Evolutionary conservation across 148 eudicot species (phyloP).

Genomic region (Vaccinium corymbosum): DNA sequence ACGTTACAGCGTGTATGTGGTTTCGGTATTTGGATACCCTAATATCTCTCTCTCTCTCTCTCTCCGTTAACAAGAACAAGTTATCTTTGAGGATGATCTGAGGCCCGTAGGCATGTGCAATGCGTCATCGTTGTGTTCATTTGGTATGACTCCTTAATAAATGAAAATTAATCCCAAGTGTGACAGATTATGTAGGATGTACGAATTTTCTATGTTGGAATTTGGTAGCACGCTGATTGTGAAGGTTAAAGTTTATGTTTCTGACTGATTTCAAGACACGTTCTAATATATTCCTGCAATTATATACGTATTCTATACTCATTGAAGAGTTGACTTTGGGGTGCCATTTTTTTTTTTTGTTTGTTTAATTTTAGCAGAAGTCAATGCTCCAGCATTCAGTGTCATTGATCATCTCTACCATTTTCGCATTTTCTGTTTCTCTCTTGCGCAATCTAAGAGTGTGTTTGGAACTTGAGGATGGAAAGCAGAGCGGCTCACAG

Average conservation of each 20-base stretch:
- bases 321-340: not conserved
- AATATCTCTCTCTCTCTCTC: not conserved
- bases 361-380: not conserved
- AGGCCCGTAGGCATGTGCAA: not conserved
- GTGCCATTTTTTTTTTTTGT: not conserved
- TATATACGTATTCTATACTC: not conserved
- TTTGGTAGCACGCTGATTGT: not conserved
- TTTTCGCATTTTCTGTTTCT: not conserved
- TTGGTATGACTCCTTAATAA: too few species aligned
- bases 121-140: too few species aligned
- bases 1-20: not conserved
- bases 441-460: not conserved
- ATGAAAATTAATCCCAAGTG: not conserved
- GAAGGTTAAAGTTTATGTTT: not conserved
- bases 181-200: not conserved
- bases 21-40: not conserved
- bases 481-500: too few species aligned
- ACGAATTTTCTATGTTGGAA: not conserved
- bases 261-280: not conserved
- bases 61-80: not conserved
- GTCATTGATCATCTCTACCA: not conserved
- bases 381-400: not conserved
- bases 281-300: not conserved
- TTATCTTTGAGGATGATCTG: not conserved
- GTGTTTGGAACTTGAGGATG: too few species aligned